phyloP scores from a whole-genome alignment of 441 rosid species.

The Populus trichocarpa region DNA sequence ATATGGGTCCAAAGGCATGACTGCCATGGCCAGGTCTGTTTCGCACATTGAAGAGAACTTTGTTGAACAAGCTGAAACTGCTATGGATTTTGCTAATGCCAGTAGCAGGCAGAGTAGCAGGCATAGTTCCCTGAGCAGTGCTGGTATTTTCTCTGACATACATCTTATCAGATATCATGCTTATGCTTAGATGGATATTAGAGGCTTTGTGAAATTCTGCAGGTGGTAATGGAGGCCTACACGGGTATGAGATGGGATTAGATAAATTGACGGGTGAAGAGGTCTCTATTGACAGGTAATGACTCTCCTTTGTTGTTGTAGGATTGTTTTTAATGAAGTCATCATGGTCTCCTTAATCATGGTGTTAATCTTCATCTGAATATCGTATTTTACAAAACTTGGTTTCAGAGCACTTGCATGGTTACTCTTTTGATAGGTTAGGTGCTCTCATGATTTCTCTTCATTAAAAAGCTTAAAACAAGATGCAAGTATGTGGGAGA shows the following conservation, averaged over 20 bases:
- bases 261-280: not conserved
- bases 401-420: not conserved
- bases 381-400: not conserved
- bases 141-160: not conserved
- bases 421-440: not conserved
- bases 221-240: constrained; percentile 1
- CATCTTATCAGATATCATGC: not conserved
- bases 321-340: not conserved
- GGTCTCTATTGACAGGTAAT: not conserved
- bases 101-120: constrained; percentile 25
- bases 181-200: constrained; percentile 16
- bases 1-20: not conserved
- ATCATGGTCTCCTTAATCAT: not conserved
- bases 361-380: not conserved
- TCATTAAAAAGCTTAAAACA: not conserved
- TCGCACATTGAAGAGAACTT: not conserved
- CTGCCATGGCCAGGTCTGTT: not conserved
- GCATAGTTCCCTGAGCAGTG: constrained; percentile 8
- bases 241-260: not conserved
- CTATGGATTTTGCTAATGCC: not conserved
- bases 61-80: not conserved
- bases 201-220: not conserved
- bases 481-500: not conserved
- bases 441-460: not conserved
- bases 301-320: not conserved